Percentiles rank a stretch among this genome's conserved stretches.
Conservation (phyloP, 73 alveolate genomes). For the Paramecium caudatum region DNA sequence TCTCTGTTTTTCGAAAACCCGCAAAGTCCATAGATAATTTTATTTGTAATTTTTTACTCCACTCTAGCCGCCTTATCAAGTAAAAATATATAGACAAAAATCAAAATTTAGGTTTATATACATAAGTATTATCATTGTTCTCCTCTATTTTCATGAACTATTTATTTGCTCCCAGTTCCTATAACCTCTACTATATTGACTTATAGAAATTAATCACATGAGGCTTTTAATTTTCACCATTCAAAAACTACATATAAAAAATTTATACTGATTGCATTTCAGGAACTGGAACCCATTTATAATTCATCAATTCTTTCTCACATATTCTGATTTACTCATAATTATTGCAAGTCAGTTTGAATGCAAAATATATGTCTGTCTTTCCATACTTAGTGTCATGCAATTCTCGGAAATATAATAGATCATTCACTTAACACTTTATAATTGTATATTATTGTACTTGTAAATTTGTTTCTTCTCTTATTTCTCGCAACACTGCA, state of each 20-base stretch:
- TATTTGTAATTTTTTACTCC: constrained; percentile 1
- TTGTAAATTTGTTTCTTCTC: constrained; percentile 72
- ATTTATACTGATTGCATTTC: neutral
- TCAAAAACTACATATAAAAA: neutral
- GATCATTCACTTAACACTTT: constrained; percentile 19
- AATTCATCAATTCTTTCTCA: neutral
- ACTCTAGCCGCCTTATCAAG: neutral
- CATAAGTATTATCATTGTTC: neutral
- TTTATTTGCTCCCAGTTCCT: neutral
- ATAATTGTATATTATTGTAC: constrained; percentile 2
- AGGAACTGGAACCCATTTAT: neutral
- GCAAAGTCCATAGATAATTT: neutral
- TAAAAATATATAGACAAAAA: too few relatives aligned
- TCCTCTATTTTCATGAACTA: neutral
- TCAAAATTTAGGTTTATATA: constrained; percentile 10
- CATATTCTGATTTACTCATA: neutral
- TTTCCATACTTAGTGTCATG: constrained; percentile 17
- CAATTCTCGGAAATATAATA: constrained; percentile 47
- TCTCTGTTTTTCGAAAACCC: neutral
- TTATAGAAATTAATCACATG: neutral
- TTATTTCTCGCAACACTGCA: constrained; percentile 72
- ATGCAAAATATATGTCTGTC: neutral
- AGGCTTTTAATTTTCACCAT: neutral
- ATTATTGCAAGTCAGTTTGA: neutral
- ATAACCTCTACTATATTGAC: neutral